These are phyloP conservation scores for Fistulina hepatica DNA, from an alignment of 1,284 basidiomycete genomes.

Conservation along the genomic window DNA sequence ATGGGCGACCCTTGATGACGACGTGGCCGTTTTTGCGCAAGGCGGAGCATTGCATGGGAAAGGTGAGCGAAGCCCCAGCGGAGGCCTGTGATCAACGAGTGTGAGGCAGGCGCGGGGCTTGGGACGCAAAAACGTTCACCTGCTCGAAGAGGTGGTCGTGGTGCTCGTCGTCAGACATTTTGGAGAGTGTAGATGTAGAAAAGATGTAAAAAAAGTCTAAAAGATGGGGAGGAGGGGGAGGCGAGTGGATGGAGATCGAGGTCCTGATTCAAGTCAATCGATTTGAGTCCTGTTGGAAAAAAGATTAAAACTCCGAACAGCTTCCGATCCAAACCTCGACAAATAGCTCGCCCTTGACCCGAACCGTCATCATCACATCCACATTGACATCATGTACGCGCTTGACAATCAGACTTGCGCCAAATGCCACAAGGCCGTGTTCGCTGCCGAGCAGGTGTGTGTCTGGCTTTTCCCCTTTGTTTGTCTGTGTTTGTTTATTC, in stretches of 20 bases:
- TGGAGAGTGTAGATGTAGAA: slow-evolving; percentile 20
- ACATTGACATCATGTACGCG: no score
- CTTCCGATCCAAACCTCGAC: no score
- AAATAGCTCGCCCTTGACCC: no score
- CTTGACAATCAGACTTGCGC: no score
- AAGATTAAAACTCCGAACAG: no score
- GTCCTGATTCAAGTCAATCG: no score
- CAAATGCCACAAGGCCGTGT: slow-evolving; percentile 48
- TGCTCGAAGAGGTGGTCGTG: slow-evolving; percentile 88
- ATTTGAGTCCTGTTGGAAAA: slow-evolving; percentile 33
- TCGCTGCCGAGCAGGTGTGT: slow-evolving; percentile 60
- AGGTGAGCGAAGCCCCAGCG: slow-evolving; percentile 83
- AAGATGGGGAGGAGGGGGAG: slow-evolving; percentile 13
- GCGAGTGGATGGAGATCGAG: slow-evolving; percentile 16
- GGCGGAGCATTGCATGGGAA: slow-evolving; percentile 96
- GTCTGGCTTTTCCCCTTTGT: no score
- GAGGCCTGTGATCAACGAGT: slow-evolving; percentile 33
- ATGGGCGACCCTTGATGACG: slow-evolving; percentile 96
- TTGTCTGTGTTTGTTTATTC: no score
- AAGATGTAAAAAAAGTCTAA: slow-evolving; percentile 9
- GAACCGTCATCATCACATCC: no score
- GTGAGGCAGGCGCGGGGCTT: slow-evolving; percentile 12
- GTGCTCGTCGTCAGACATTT: slow-evolving; percentile 85
- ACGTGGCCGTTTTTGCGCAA: slow-evolving; percentile 93
- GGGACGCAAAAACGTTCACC: slow-evolving; percentile 26